These are phyloP conservation scores for Gynostemma pentaphyllum DNA, from an alignment of 306 rosid genomes.

Conservation along the genomic window DNA sequence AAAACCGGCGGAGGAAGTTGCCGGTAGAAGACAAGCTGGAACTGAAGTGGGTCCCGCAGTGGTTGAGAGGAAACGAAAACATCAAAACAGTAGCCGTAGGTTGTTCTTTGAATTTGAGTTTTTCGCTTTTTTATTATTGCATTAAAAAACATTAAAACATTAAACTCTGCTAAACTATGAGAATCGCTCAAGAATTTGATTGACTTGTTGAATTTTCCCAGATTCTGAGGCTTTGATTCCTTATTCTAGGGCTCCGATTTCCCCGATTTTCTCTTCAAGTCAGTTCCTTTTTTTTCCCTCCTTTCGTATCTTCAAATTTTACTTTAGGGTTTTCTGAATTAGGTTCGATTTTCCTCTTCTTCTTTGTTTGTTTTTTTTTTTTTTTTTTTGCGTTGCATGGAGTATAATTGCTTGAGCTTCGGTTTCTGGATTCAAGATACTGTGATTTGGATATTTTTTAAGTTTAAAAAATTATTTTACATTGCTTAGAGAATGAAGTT, in stretches of 20 bases:
- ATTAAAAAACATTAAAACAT: no score
- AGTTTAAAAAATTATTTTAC: background rate
- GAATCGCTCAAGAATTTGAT: background rate
- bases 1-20: background rate
- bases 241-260: constrained; percentile 1
- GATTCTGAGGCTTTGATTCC: background rate
- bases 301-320: background rate
- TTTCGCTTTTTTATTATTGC: no score
- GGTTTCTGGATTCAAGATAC: background rate
- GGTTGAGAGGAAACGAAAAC: no score
- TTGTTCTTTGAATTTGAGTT: constrained; percentile 11
- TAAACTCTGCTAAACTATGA: background rate
- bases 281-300: background rate
- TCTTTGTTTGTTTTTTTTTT: background rate
- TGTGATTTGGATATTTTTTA: background rate
- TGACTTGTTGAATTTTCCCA: background rate
- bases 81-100: constrained; percentile 18
- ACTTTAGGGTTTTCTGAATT: constrained; percentile 1
- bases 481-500: background rate
- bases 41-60: constrained; percentile 8
- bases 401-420: background rate
- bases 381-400: background rate
- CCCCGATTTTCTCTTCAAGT: background rate
- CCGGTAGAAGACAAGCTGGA: constrained; percentile 5
- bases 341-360: background rate